Percentiles rank a stretch among this genome's conserved stretches.
Evolutionary conservation across 2,329 filamentous ascomycete genomes (phyloP).

Genomic region (Grosmannia serpens): DNA sequence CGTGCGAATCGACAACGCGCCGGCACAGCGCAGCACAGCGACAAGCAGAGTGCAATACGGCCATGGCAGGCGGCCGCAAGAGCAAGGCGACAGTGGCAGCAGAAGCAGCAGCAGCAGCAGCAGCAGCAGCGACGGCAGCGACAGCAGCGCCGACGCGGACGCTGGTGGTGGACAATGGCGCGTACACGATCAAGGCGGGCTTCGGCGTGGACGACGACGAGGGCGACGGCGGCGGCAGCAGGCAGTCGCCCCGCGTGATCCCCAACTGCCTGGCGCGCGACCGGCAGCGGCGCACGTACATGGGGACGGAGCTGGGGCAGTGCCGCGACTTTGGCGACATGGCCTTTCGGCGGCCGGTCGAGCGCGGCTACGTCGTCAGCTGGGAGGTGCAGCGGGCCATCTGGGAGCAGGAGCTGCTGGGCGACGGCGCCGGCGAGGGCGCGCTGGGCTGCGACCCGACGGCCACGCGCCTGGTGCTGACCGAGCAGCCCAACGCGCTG

Average conservation of each 20-base stretch:
- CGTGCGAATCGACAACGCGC: too few relatives aligned
- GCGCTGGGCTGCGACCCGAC: conserved; percentile 58
- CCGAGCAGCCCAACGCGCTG: conserved; percentile 76
- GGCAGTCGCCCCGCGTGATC: conserved; percentile 49
- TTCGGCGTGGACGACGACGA: conserved; percentile 41
- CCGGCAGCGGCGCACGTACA: conserved; percentile 65
- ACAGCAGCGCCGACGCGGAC: conserved; percentile 50
- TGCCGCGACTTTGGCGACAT: conserved; percentile 87
- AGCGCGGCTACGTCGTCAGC: conserved; percentile 90
- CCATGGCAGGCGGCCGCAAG: conserved; percentile 38
- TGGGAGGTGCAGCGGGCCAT: conserved; percentile 95
- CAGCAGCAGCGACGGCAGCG: conserved; percentile 33
- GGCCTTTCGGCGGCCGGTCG: conserved; percentile 75
- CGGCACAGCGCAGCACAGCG: too few relatives aligned
- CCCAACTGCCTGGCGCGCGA: conserved; percentile 85
- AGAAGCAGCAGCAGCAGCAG: conserved; percentile 33
- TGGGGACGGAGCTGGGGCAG: conserved; percentile 64
- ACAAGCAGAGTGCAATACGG: too few relatives aligned
- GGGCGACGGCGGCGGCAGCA: conserved; percentile 13
- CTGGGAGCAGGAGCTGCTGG: conserved; percentile 86
- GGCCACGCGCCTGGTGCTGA: conserved; percentile 73
- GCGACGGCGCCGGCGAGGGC: conserved; percentile 48
- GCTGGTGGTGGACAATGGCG: conserved; percentile 88
- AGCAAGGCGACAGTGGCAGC: conserved; percentile 37
- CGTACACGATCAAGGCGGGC: conserved; percentile 82